Evolutionary conservation across 257 asterid species (phyloP), one percentile per base, ranked within the genome.

Genomic region (Datura wrightii): DNA sequence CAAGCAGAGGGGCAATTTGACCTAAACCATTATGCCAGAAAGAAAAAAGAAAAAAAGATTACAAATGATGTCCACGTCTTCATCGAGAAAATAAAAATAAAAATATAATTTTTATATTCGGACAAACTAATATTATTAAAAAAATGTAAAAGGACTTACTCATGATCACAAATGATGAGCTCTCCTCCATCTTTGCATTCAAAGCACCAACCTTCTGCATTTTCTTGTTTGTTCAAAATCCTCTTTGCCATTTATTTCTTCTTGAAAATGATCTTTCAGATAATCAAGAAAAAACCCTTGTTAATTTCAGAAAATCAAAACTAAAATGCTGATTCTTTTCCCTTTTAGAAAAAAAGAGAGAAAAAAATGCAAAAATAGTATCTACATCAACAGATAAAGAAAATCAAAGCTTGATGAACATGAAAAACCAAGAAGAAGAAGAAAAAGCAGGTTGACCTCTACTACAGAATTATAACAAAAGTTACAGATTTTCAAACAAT

Each of bases 101-200:
- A 42, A 13, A 50, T 9, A 53, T 34, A 15, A 3, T 36, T 50
- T 54, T 19, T 66, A 76, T 14, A 52, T 52, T 50, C 63, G 48
- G 50, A 34, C 18, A 24, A 82, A 48, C 42, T 44, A 79, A 15
- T 18, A 14, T 46, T 44, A 4, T 37, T 79, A 2, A n/a, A n/a
- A n/a, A n/a, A n/a, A n/a, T n/a, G 44, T 3, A 15, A 1, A 4
- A 10, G 14, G 79, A 76, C 89, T 58, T 74, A 92, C 99, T 81
- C 84, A 91, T 90, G 63, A 83, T 96, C 99, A 31, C 99, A 96
- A 9, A 96, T 87, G 3, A 90, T 83, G 36, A 96, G 86, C 0
- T 83, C 87, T 24, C 98, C 98, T 48, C 97, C 99, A 24, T 96
- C 98, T 89, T 96, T 94, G 82, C 99, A 96, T 2, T 65, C 85